Evolutionary conservation across 2,329 filamentous ascomycete genomes (phyloP).

Genomic region (Cephalotrichum gorgonifer): DNA sequence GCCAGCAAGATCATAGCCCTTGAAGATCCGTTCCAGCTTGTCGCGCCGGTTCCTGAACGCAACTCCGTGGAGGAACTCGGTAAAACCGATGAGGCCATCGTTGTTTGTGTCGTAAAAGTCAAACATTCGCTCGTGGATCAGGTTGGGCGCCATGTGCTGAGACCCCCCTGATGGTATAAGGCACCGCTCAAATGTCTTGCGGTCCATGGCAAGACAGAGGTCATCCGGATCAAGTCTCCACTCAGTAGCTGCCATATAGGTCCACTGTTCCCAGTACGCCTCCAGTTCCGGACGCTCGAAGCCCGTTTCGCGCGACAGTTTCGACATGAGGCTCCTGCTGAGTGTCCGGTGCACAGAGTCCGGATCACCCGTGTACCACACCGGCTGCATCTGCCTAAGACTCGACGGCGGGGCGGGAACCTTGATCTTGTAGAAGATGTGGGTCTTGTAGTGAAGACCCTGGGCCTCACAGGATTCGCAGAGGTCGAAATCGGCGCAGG

Average conservation of each 20-base stretch:
- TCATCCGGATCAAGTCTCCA: slow-evolving; percentile 73
- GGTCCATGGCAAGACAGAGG: slow-evolving; percentile 75
- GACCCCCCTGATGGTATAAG: slow-evolving; percentile 78
- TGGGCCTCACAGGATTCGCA: slow-evolving; percentile 87
- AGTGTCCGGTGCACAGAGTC: slow-evolving; percentile 58
- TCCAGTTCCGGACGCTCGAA: slow-evolving; percentile 84
- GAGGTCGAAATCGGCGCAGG: slow-evolving; percentile 91
- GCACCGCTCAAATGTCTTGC: slow-evolving; percentile 84
- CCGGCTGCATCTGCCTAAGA: slow-evolving; percentile 66
- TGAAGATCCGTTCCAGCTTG: slow-evolving; percentile 64
- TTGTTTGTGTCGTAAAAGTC: slow-evolving; percentile 88
- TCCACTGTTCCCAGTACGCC: slow-evolving; percentile 94
- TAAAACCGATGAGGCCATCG: slow-evolving; percentile 82
- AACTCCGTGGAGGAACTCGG: slow-evolving; percentile 80
- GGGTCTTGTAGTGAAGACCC: slow-evolving; percentile 71
- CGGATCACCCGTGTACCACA: slow-evolving; percentile 85
- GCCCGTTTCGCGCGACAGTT: slow-evolving; percentile 59
- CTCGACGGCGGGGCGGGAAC: slow-evolving; percentile 81
- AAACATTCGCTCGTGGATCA: slow-evolving; percentile 95
- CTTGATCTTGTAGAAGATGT: slow-evolving; percentile 93
- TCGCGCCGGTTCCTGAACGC: slow-evolving; percentile 60
- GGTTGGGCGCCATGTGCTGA: slow-evolving; percentile 67
- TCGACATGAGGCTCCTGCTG: slow-evolving; percentile 55
- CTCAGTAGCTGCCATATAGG: slow-evolving; percentile 79
- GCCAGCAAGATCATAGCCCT: slow-evolving; percentile 81